Conservation (phyloP, 2,329 filamentous ascomycete species). For the Hyphodiscus sp. region DNA sequence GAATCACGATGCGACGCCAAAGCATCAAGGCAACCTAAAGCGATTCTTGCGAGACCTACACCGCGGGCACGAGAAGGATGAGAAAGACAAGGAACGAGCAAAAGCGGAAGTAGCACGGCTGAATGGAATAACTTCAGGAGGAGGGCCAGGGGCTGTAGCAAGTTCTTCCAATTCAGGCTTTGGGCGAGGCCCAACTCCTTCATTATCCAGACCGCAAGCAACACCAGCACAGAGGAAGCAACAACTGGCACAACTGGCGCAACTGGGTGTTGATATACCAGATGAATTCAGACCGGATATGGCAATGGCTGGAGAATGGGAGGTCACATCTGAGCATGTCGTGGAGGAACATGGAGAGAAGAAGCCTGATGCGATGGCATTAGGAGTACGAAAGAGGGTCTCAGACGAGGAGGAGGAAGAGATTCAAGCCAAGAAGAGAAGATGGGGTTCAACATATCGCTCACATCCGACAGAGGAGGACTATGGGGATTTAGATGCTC, state of each 20-base stretch:
- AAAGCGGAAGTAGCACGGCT: slow-evolving; percentile 80
- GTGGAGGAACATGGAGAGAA: slow-evolving; percentile 38
- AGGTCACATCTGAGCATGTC: slow-evolving; percentile 43
- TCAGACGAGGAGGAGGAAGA: slow-evolving; percentile 56
- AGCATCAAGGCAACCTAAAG: slow-evolving; percentile 80
- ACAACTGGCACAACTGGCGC: slow-evolving; percentile 82
- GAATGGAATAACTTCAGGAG: slow-evolving; percentile 63
- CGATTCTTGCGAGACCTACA: slow-evolving; percentile 86
- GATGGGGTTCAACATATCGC: slow-evolving; percentile 30
- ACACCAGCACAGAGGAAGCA: slow-evolving; percentile 64
- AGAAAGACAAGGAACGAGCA: slow-evolving; percentile 75
- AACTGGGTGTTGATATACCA: slow-evolving; percentile 80
- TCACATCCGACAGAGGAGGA: slow-evolving; percentile 29
- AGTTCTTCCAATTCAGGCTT: slow-evolving; percentile 21
- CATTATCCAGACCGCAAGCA: slow-evolving; percentile 29
- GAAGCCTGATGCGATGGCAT: slow-evolving; percentile 36
- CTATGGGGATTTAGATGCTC: slow-evolving; percentile 35
- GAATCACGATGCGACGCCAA: slow-evolving; percentile 82
- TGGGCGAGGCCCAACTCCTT: slow-evolving; percentile 23
- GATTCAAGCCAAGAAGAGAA: slow-evolving; percentile 52
- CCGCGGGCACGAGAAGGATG: slow-evolving; percentile 71
- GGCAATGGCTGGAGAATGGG: slow-evolving; percentile 87
- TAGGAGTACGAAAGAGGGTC: slow-evolving; percentile 55
- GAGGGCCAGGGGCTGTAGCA: slow-evolving; percentile 14
- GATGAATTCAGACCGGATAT: slow-evolving; percentile 71